These are phyloP conservation scores for Wickerhamomyces ciferrii DNA, from an alignment of 805 yeast species.

Conservation along the genomic window DNA sequence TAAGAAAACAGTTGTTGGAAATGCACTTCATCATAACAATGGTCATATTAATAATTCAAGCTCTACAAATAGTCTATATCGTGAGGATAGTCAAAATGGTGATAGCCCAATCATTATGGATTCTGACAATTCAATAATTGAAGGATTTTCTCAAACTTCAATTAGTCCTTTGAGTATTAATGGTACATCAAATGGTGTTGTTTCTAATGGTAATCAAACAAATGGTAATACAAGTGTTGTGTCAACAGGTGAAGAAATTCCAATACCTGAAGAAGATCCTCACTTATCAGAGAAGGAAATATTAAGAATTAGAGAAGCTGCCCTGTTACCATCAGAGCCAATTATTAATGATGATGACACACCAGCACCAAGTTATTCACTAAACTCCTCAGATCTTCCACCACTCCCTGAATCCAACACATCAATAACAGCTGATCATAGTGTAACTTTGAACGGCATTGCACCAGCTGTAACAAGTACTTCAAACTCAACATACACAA, in stretches of 20 bases:
- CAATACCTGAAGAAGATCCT: constrained; percentile 4
- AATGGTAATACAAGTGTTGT: not conserved
- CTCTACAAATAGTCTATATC: not conserved
- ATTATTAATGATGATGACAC: constrained; percentile 2
- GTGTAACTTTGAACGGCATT: not conserved
- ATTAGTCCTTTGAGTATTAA: constrained; percentile 21
- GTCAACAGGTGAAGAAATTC: constrained; percentile 7
- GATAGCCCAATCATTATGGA: not conserved
- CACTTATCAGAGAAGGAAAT: constrained; percentile 53
- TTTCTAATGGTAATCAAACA: not conserved
- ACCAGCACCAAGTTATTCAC: constrained; percentile 18
- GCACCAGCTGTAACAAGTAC: constrained; percentile 1
- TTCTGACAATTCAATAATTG: constrained; percentile 4
- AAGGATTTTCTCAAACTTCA: constrained; percentile 16
- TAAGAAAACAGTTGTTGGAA: constrained; percentile 7
- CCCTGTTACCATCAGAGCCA: constrained; percentile 61
- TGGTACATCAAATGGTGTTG: not conserved
- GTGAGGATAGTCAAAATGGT: constrained; percentile 2
- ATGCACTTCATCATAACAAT: not conserved
- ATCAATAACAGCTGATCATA: not conserved
- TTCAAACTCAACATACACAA: constrained; percentile 1
- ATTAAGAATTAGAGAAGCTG: constrained; percentile 46
- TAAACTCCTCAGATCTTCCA: not conserved
- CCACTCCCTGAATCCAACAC: not conserved
- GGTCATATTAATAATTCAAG: not conserved